Evolutionary conservation across 192 early-diverging fungal genomes (phyloP), one percentile per base, ranked within the genome.

Genomic region (Podila epicladia): DNA sequence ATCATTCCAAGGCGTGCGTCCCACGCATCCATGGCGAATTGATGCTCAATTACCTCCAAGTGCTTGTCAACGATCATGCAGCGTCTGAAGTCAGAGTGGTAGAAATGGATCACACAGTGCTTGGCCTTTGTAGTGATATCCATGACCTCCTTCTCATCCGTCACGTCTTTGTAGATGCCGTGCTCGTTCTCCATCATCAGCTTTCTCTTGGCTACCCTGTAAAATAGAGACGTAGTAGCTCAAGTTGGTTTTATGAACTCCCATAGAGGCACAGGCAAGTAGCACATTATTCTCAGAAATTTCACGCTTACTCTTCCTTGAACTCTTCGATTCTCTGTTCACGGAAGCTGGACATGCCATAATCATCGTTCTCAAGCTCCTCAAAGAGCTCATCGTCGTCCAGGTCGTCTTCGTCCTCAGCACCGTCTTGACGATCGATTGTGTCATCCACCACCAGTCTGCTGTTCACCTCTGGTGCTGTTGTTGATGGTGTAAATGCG

Each of bases 61-160:
- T 99, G 97, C 77, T 85, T 91, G 76, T 99, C 96, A 74, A 99
- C 91, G 49, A 98, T 95, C 73, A 94, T 91, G 78, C 97, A 99
- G 37, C 96, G 88, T 58, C 95, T 88, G 84, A 99, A 99, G 69
- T 98, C 95, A 58, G 93, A 91, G 71, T 99, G 97, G 32, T 84
- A 93, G 73, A 99, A 99, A 72, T 98, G 96, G 9, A 92, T 87
- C 0, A 97, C 93, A 20, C 91, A 86, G n/a, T 86, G 87, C 32
- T 89, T 90, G 19, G 90, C 87, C 41, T 82, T 78, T 37, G 94
- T 93, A n/a, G 94, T 92, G 37, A 94, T 88, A 48, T 91, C 85
- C 71, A 99, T 88, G 53, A 97, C 85, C 17, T 93, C 93, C 80
- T 96, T 97, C 74, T 99, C 97, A 9, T 86, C 88, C 5, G 70